Base-by-base conservation (phyloP, 345 rosid genomes). In the Eucalyptus virginea region DNA sequence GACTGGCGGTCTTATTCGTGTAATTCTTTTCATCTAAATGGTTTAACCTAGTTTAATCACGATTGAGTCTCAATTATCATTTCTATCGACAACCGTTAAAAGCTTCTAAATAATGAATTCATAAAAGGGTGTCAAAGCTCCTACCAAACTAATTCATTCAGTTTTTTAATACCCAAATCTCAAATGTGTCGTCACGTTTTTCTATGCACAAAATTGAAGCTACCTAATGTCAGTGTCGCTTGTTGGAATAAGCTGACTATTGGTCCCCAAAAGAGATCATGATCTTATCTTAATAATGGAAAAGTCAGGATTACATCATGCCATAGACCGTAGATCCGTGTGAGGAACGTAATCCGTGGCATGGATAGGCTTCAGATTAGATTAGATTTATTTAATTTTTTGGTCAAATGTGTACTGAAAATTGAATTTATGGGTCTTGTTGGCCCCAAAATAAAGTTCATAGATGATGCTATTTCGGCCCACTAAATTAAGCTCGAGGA, bases 41-140 rank as follows among this genome's bases (percentile, higher is more conserved):
- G 26, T 52, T 52, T 52, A 69, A 26, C 58, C 5, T 21, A 52
- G 1, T 52, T 52, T 21, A 52, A 32, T 69, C 42, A 9, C 4
- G 3, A 52, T 21, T 8, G 58, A 52, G 58, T 8, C 58, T 52
- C 2, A 5, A 52, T 26, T 52, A 52, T 52, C 26, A 52, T 32
- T 32, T 69, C 10, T 8, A 19, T 17, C 4, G 2, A 32, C 11
- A 1, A 19, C 12, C 0, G 0, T 6, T 52, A 52, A 52, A 52
- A 52, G 23, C 8, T 51, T 51, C 56, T 51, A 18, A 23, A 51
- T 51, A 18, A 51, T 51, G 9, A 51, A 51, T 18, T 51, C 56
- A 51, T 51, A 18, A 52, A 52, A 52, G 26, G 58, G 5, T 21
- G 26, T 2, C 26, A 21, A 52, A 52, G 58, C 5, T 52, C 26